Evolutionary conservation across 345 rosid species (phyloP).

Genomic region (Aethionema arabicum): DNA sequence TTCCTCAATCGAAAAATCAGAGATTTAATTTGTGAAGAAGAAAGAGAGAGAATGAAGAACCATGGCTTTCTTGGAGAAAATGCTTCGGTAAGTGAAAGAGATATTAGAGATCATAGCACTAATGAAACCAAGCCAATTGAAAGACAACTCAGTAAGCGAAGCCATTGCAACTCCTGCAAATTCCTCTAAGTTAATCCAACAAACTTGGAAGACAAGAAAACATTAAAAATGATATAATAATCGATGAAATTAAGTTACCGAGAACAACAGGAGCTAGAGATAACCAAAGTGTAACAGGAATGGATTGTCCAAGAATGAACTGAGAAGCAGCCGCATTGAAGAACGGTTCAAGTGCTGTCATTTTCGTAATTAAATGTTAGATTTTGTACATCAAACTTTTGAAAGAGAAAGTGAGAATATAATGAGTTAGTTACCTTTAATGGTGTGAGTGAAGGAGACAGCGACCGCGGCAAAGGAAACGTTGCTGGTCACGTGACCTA

Average conservation of each 20-base stretch:
- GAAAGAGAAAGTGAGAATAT: background rate
- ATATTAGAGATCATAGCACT: constrained; percentile 98
- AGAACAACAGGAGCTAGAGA: constrained; percentile 87
- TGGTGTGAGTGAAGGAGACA: constrained; percentile 93
- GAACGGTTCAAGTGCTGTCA: constrained; percentile 96
- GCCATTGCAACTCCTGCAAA: constrained; percentile 84
- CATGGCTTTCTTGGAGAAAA: constrained; percentile 98
- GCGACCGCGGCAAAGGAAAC: constrained; percentile 98
- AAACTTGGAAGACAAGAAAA: constrained; percentile 17
- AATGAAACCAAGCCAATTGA: constrained; percentile 94
- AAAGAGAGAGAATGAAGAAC: constrained; percentile 41
- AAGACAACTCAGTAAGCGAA: constrained; percentile 87
- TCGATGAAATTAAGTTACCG: constrained; percentile 41
- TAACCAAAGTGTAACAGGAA: constrained; percentile 84
- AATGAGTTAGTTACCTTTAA: constrained; percentile 58
- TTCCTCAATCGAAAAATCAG: background rate
- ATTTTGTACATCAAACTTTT: constrained; percentile 1
- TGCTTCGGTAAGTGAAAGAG: constrained; percentile 93
- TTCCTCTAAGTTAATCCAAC: background rate
- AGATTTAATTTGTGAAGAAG: constrained; percentile 2
- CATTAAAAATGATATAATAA: background rate
- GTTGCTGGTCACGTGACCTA: constrained; percentile 93
- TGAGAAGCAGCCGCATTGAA: constrained; percentile 98
- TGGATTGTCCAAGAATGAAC: constrained; percentile 78
- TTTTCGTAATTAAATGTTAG: constrained; percentile 7